Evolutionary conservation across 306 rosid genomes (phyloP).

Genomic region (Spatholobus suberectus): DNA sequence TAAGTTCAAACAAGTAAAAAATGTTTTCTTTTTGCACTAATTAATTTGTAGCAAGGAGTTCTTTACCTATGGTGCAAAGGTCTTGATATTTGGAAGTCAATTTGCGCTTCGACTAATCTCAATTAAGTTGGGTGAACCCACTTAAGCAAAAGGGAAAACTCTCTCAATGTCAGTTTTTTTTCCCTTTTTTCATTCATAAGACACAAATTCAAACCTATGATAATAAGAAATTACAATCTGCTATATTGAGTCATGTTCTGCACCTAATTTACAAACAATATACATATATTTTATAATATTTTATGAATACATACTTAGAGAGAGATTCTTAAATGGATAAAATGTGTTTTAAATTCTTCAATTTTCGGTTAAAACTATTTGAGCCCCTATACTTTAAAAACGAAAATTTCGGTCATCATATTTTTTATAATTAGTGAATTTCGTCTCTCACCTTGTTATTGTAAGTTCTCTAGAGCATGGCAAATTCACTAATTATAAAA

Average conservation of each 20-base stretch:
- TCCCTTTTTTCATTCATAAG: not conserved
- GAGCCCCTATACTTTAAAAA: too few species aligned
- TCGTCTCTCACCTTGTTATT: too few species aligned
- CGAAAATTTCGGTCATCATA: too few species aligned
- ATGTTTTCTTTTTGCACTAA: not conserved
- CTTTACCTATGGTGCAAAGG: not conserved
- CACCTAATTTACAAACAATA: not conserved
- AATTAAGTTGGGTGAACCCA: not conserved
- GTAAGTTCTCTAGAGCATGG: too few species aligned
- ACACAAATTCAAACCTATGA: not conserved
- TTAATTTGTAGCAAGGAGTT: not conserved
- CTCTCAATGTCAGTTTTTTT: not conserved
- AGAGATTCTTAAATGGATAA: too few species aligned
- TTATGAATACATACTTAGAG: too few species aligned
- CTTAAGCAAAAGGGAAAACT: not conserved
- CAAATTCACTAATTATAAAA: too few species aligned
- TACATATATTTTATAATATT: too few species aligned
- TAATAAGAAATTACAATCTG: not conserved
- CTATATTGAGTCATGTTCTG: not conserved
- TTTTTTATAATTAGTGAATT: too few species aligned
- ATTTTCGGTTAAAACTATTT: too few species aligned
- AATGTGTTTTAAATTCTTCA: too few species aligned
- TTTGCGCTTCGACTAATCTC: not conserved
- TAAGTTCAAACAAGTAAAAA: not conserved
- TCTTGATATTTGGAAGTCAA: not conserved